A percentile compares a stretch with the other conserved stretches of the same genome.
Conservation (phyloP, 345 rosid species). For the Adansonia digitata region DNA sequence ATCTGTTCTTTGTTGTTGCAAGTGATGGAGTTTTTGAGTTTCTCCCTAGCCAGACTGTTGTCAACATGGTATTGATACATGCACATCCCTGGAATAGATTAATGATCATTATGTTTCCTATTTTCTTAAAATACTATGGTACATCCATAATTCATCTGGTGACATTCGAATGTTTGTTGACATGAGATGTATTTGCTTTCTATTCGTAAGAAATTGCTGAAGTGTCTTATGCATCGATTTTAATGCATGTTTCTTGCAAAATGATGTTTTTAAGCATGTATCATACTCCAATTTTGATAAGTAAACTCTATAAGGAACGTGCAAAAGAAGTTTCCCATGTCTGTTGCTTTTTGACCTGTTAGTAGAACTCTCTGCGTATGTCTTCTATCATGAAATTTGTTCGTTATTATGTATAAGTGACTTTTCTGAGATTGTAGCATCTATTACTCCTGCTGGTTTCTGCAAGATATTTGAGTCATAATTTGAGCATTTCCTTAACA, state of each 20-base stretch:
- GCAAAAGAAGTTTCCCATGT: neutral
- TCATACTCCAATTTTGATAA: neutral
- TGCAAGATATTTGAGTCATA: neutral
- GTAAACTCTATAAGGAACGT: neutral
- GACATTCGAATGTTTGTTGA: neutral
- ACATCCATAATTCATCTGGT: neutral
- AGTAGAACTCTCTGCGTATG: neutral
- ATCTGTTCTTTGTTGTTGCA: conserved; percentile 84
- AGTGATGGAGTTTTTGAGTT: conserved; percentile 98
- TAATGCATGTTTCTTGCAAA: neutral
- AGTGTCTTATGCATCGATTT: neutral
- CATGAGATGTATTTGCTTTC: neutral
- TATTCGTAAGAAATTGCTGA: neutral
- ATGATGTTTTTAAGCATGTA: neutral
- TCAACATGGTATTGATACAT: conserved; percentile 61
- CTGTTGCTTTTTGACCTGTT: neutral
- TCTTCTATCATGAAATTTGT: neutral
- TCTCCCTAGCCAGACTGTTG: conserved; percentile 88
- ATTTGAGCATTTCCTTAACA: neutral
- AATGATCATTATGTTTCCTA: neutral
- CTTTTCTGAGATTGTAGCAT: neutral
- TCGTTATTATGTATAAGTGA: neutral
- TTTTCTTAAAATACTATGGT: neutral
- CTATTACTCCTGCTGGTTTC: neutral
- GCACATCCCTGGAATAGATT: neutral